Percentiles rank a stretch among this genome's conserved stretches.
These are phyloP conservation scores for Podaxis sp. DNA, from an alignment of 768 basidiomycete genomes.

Conservation along the genomic window DNA sequence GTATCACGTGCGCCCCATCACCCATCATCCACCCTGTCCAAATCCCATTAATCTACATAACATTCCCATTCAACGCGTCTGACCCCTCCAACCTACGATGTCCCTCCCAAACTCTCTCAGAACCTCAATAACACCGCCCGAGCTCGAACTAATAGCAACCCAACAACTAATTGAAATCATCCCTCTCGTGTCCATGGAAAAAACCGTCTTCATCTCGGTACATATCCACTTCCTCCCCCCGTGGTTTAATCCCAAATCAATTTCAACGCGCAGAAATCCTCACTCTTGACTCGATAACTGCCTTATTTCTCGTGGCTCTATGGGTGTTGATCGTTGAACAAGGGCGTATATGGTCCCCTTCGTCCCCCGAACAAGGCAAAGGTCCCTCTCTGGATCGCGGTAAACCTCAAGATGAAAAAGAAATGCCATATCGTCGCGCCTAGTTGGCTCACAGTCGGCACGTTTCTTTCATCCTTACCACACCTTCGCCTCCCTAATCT, in stretches of 20 bases:
- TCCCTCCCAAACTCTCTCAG: constrained; percentile 10
- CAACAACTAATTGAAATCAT: constrained; percentile 85
- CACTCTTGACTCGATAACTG: not conserved
- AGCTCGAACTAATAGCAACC: constrained; percentile 52
- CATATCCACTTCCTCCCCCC: constrained; percentile 18
- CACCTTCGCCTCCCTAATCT: not conserved
- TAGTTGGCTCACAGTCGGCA: constrained; percentile 85
- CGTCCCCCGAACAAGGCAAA: constrained; percentile 80
- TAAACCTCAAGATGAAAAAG: constrained; percentile 90
- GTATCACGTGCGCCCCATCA: constrained; percentile 16
- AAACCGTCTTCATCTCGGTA: constrained; percentile 90
- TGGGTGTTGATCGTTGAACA: not conserved
- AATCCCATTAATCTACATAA: no score
- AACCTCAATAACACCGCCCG: constrained; percentile 14
- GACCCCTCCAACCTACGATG: not conserved
- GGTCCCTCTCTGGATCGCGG: constrained; percentile 96
- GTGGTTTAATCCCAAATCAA: constrained; percentile 19
- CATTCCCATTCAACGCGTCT: no score
- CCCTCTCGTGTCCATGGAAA: constrained; percentile 88
- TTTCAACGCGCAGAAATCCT: constrained; percentile 1
- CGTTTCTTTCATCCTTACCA: constrained; percentile 23
- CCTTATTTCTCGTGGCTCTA: not conserved
- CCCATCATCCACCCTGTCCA: not conserved
- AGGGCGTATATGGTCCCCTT: constrained; percentile 95
- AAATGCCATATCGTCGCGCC: constrained; percentile 93